Base-by-base conservation (phyloP, 2,329 filamentous ascomycete species). In the Penicillium sp. region DNA sequence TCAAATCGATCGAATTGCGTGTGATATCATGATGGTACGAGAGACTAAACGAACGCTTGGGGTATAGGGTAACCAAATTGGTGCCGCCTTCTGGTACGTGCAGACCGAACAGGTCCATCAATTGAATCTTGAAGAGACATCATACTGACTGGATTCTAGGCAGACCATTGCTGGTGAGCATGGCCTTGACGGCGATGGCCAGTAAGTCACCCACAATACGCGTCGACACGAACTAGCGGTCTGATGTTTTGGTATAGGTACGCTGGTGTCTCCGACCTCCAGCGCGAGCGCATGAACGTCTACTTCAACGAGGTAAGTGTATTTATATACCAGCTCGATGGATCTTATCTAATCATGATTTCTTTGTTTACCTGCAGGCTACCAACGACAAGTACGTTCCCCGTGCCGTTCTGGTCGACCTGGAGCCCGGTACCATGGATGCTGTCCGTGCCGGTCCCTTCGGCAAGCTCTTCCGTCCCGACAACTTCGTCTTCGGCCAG, bases 401-500 rank as follows among this genome's bases (percentile, higher is more conserved):
- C 69, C 93, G 93, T 81, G 92, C 93, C 69, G 93, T 98, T 75
- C 90, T 98, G 69, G 91, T 98, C 81, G 93, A 98, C 81, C 84
- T 98, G 72, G 93, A 98, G 83, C 93, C 93, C 65, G 93, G 93
- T 79, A 97, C 93, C 78, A 98, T 97, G 92, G 93, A 98, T 69
- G 93, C 93, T 65, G 92, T 98, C 80, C 92, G 92, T 75, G 89
- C 92, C 66, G 92, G 93, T 76, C 93, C 93, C 63, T 97, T 97
- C 75, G 93, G 93, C 66, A 88, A 96, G 81, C 90, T 98, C 65
- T 97, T 98, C 90, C 91, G 93, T 62, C 93, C 93, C 73, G 93
- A 98, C 81, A 98, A 97, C 87, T 97, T 97, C 79, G 90, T 97
- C 72, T 97, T 97, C 77, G 93, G 93, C 68, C 93, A 97, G 81